phyloP scores from a whole-genome alignment of 2,329 filamentous ascomycete species.

The Paracoccidioides lutzii region DNA sequence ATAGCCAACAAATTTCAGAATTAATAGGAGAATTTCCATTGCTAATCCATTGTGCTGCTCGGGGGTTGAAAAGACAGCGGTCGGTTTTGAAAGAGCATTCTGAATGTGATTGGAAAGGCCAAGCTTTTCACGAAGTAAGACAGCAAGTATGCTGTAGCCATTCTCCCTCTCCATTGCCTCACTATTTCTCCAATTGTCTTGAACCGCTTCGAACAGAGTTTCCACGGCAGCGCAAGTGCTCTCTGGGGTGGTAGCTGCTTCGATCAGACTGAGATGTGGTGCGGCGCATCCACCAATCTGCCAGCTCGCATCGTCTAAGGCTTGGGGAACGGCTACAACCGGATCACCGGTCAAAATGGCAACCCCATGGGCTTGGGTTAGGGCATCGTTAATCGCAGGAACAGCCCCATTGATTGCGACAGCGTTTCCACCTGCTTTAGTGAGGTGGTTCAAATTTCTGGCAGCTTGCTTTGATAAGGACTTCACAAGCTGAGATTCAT shows the following conservation, averaged over 20 bases:
- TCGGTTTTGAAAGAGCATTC: constrained; percentile 32
- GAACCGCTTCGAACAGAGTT: constrained; percentile 72
- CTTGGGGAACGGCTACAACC: constrained; percentile 65
- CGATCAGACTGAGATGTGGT: constrained; percentile 70
- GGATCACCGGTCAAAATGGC: constrained; percentile 73
- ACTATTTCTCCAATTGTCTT: constrained; percentile 90
- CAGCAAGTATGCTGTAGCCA: constrained; percentile 76
- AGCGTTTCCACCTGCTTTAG: constrained; percentile 59
- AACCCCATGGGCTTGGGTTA: constrained; percentile 69
- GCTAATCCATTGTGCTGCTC: constrained; percentile 42
- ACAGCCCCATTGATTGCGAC: constrained; percentile 81
- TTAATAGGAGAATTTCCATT: constrained; percentile 55
- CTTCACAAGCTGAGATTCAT: constrained; percentile 63
- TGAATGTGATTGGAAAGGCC: constrained; percentile 20
- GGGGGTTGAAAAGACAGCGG: constrained; percentile 22
- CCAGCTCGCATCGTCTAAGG: constrained; percentile 87
- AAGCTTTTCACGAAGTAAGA: constrained; percentile 72
- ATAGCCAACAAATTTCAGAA: constrained; percentile 82
- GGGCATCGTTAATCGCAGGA: constrained; percentile 74
- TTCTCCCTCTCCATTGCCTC: constrained; percentile 96
- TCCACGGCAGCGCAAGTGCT: constrained; percentile 65
- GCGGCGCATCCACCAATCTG: constrained; percentile 82
- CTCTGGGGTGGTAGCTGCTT: constrained; percentile 57
- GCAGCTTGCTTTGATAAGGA: constrained; percentile 62
- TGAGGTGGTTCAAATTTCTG: constrained; percentile 54